These are phyloP conservation scores for Orbilia blumenaviensis DNA, from an alignment of 2,329 filamentous ascomycete species.

Conservation along the genomic window DNA sequence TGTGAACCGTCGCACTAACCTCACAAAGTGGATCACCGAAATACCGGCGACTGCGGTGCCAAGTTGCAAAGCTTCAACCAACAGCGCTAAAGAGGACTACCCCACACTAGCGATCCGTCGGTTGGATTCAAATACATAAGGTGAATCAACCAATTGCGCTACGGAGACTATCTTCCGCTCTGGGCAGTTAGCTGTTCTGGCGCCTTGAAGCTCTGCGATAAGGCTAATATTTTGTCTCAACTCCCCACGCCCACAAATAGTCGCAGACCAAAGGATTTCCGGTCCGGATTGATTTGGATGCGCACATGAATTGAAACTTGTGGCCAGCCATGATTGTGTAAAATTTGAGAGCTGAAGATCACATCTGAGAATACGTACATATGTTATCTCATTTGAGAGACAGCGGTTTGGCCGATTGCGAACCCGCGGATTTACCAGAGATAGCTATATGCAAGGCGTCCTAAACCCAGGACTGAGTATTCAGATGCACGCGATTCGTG, in stretches of 20 bases:
- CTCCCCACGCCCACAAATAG: constrained; percentile 31
- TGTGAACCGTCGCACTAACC: constrained; percentile 21
- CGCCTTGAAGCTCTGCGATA: constrained; percentile 27
- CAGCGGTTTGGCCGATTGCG: not conserved
- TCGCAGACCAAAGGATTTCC: not conserved
- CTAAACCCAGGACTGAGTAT: constrained; percentile 2
- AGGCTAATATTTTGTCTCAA: constrained; percentile 41
- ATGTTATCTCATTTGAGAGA: constrained; percentile 16
- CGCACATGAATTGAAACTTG: not conserved
- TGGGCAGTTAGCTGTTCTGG: not conserved
- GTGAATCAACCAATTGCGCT: constrained; percentile 31
- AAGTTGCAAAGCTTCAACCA: constrained; percentile 19
- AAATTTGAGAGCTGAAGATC: not conserved
- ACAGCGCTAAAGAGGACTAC: constrained; percentile 36
- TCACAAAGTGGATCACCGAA: constrained; percentile 40
- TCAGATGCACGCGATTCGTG: not conserved
- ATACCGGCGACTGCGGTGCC: constrained; percentile 38
- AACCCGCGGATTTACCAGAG: constrained; percentile 21
- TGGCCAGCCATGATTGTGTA: not conserved
- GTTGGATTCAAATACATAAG: constrained; percentile 40
- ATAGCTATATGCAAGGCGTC: constrained; percentile 34
- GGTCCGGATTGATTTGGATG: not conserved
- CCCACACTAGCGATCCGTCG: constrained; percentile 44
- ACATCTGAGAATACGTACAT: not conserved
- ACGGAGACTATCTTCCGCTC: constrained; percentile 8